A percentile compares a stretch with the other conserved stretches of the same genome.
Evolutionary conservation across 495 filamentous ascomycete genomes (phyloP).

Genomic region (Parachaetomium inaequale): DNA sequence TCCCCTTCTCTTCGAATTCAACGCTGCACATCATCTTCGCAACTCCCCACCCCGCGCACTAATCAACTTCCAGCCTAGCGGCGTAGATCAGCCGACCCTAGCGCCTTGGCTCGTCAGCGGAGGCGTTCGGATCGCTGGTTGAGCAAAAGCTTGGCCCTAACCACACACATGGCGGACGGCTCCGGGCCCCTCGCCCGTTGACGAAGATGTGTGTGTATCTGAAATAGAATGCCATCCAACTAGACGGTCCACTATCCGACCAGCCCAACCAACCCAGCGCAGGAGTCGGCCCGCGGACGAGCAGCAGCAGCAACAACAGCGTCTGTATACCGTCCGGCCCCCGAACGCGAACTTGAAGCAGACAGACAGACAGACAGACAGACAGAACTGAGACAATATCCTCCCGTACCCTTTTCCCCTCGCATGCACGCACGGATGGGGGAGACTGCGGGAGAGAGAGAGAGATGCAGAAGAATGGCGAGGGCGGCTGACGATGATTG

Average conservation of each 20-base stretch:
- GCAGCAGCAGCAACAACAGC: background rate
- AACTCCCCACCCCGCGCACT: background rate
- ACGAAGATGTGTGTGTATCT: too few species aligned
- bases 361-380: too few species aligned
- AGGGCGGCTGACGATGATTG: background rate
- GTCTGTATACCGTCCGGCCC: background rate
- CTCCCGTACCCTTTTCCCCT: background rate
- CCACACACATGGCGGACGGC: too few species aligned
- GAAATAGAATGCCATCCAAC: too few species aligned
- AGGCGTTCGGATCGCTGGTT: background rate
- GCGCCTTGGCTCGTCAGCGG: background rate
- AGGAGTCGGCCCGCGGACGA: background rate
- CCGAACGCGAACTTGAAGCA: background rate
- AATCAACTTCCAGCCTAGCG: constrained; percentile 3
- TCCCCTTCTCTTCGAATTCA: too few species aligned
- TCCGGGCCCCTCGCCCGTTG: too few species aligned
- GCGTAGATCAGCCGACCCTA: constrained; percentile 6
- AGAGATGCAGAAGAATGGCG: background rate
- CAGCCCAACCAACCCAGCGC: background rate
- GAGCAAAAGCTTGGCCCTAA: constrained; percentile 1
- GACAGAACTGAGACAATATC: background rate
- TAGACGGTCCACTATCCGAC: background rate
- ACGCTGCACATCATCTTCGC: background rate
- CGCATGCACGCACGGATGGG: background rate
- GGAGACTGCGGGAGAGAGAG: background rate